Evolutionary conservation across 202 grass and related monocot genomes (phyloP).

Genomic region (Brachypodium distachyon): DNA sequence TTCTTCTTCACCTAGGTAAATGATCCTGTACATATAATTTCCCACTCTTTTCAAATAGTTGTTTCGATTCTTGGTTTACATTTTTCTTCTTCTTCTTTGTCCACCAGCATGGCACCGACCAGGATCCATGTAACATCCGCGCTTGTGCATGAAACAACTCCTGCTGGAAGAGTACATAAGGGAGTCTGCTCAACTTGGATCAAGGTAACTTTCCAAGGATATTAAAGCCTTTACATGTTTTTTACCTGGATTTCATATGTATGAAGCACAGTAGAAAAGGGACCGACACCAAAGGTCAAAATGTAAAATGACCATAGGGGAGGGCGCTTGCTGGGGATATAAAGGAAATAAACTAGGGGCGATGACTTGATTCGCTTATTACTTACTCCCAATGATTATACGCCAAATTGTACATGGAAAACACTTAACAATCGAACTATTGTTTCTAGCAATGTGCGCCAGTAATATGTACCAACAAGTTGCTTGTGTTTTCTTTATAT

Average conservation of each 20-base stretch:
- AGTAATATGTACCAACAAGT: neutral
- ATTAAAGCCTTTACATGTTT: neutral
- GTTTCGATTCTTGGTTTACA: neutral
- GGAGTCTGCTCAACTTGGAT: conserved; percentile 98
- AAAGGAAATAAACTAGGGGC: neutral
- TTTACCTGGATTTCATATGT: neutral
- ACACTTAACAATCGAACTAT: neutral
- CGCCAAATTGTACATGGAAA: neutral
- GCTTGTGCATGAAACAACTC: conserved; percentile 64
- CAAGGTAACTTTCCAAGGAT: conserved; percentile 50
- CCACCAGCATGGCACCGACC: conserved; percentile 52
- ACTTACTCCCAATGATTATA: neutral
- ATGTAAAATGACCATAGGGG: neutral
- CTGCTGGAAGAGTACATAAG: conserved; percentile 77
- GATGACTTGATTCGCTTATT: neutral
- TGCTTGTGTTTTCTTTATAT: neutral
- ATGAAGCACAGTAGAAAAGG: neutral
- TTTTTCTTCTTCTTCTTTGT: conserved; percentile 27
- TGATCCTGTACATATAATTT: neutral
- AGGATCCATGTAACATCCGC: conserved; percentile 94
- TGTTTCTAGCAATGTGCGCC: no score
- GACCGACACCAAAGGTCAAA: neutral
- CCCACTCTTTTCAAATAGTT: neutral
- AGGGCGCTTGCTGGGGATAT: neutral
- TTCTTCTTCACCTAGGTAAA: conserved; percentile 82